A percentile compares a stretch with the other conserved stretches of the same genome.
Conservation (phyloP, 192 early-diverging fungal species). For the Linnemannia elongata region DNA sequence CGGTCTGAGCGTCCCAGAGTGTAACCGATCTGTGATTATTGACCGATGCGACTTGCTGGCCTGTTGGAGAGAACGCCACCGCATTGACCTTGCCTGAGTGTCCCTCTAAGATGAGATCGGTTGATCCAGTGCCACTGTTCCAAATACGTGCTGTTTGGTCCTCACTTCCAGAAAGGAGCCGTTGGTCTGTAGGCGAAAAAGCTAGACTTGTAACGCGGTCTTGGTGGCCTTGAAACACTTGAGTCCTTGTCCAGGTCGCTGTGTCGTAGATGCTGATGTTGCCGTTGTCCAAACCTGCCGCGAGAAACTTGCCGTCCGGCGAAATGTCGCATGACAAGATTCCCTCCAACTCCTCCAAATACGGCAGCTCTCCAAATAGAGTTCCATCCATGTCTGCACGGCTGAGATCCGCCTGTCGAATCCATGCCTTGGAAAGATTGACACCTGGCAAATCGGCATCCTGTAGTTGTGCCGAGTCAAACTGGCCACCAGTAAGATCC, state of each 20-base stretch:
- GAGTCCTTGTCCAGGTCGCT: constrained; percentile 37
- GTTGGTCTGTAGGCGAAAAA: neutral
- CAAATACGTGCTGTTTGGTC: neutral
- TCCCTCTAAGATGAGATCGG: neutral
- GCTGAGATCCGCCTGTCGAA: constrained; percentile 9
- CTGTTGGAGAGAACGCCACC: too few relatives aligned
- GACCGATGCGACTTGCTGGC: too few relatives aligned
- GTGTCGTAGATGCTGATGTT: neutral
- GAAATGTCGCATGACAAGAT: neutral
- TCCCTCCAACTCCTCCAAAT: neutral
- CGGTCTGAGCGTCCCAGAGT: too few relatives aligned
- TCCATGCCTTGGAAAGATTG: neutral
- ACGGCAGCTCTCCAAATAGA: neutral
- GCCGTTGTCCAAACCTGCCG: neutral
- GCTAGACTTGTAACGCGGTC: neutral
- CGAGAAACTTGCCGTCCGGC: neutral
- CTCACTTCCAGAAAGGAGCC: neutral
- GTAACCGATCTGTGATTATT: too few relatives aligned
- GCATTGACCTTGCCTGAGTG: too few relatives aligned
- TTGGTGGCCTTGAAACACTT: constrained; percentile 23
- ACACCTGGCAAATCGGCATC: neutral
- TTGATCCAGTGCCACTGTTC: neutral
- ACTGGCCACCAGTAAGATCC: neutral
- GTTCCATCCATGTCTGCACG: neutral
- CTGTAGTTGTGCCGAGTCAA: constrained; percentile 3